phyloP scores from a whole-genome alignment of 345 rosid species.

The Trapa incisa region DNA sequence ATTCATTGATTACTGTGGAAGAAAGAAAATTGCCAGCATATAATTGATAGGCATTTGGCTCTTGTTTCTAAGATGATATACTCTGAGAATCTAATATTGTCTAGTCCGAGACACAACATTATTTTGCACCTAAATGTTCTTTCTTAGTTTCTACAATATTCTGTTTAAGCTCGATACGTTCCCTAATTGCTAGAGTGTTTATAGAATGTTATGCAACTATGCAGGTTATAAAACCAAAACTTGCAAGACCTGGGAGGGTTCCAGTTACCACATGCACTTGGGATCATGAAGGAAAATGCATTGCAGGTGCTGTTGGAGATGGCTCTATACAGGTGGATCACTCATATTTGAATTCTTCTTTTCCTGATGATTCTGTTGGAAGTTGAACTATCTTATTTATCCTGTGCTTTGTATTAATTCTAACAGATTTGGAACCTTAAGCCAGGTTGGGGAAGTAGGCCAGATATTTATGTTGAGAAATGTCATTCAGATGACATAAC shows the following conservation, averaged over 20 bases:
- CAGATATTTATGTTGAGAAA: slow-evolving; percentile 63
- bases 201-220: slow-evolving; percentile 3
- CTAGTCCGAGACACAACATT: background rate
- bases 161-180: background rate
- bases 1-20: background rate
- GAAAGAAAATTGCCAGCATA: background rate
- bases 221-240: slow-evolving; percentile 96
- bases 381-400: background rate
- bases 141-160: background rate
- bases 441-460: slow-evolving; percentile 99
- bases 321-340: slow-evolving; percentile 80
- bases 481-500: slow-evolving; percentile 92
- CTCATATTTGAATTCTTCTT: background rate
- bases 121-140: background rate
- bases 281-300: slow-evolving; percentile 87
- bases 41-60: background rate
- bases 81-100: background rate
- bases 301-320: slow-evolving; percentile 86
- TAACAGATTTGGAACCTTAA: slow-evolving; percentile 80
- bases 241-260: slow-evolving; percentile 93
- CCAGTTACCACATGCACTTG: slow-evolving; percentile 91
- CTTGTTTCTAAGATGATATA: background rate
- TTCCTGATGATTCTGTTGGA: background rate
- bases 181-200: background rate
- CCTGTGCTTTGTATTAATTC: background rate